These are phyloP conservation scores for Aspergillus fumigatus DNA, from an alignment of 2,329 filamentous ascomycete species.

Conservation along the genomic window DNA sequence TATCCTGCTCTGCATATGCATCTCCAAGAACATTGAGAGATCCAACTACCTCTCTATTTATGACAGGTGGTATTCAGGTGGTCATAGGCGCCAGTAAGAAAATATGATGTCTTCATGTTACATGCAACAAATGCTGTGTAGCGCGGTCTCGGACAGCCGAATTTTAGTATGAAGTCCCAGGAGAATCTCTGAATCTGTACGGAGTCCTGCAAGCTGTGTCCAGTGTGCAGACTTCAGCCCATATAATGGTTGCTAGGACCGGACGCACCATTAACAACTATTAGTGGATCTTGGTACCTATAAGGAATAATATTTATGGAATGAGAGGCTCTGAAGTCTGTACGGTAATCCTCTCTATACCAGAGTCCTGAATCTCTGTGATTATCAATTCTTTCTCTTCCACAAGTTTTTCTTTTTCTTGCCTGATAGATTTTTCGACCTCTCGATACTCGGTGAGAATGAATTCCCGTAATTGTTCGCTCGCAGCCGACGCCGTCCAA, in stretches of 20 bases:
- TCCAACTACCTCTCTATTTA: neutral
- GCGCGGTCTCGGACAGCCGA: neutral
- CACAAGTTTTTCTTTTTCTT: neutral
- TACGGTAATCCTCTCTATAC: neutral
- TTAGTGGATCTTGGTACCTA: neutral
- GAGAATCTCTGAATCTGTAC: too few relatives aligned
- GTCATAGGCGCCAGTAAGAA: neutral
- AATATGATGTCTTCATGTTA: neutral
- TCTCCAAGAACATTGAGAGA: neutral
- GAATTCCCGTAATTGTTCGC: neutral
- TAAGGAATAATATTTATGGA: neutral
- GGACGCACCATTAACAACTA: too few relatives aligned
- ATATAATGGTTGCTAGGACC: too few relatives aligned
- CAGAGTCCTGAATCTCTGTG: neutral
- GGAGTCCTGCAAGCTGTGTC: too few relatives aligned
- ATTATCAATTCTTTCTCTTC: conserved; percentile 15
- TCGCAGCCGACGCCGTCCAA: neutral
- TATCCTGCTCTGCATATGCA: neutral
- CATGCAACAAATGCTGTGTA: neutral
- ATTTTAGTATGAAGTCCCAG: too few relatives aligned
- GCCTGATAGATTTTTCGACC: neutral
- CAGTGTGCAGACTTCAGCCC: neutral
- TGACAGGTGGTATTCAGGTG: neutral
- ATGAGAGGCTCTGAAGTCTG: neutral
- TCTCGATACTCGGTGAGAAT: neutral